These are phyloP conservation scores for Oryza officinalis DNA, from an alignment of 176 grass and related monocot genomes.

Conservation along the genomic window DNA sequence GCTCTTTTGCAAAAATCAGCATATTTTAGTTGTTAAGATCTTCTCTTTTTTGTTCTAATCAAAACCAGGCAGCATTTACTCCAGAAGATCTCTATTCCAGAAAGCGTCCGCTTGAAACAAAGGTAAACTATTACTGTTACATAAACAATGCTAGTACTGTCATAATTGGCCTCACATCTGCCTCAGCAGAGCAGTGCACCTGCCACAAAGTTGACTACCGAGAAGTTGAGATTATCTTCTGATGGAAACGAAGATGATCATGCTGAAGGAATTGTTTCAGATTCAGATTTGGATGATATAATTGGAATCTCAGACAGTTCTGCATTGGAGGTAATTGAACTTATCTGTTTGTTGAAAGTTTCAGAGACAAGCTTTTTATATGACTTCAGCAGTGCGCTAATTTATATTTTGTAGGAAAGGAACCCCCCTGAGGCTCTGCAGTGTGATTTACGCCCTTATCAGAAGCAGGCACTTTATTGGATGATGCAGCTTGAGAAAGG, in stretches of 20 bases:
- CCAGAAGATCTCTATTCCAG: slow-evolving; percentile 88
- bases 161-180: slow-evolving; percentile 36
- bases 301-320: slow-evolving; percentile 80
- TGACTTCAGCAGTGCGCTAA: slow-evolving; percentile 15
- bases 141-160: slow-evolving; percentile 30
- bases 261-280: slow-evolving; percentile 62
- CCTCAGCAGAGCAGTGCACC: slow-evolving; percentile 50
- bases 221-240: slow-evolving; percentile 60
- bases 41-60: slow-evolving; percentile 32
- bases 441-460: slow-evolving; percentile 86
- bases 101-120: slow-evolving; percentile 64
- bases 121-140: slow-evolving; percentile 51
- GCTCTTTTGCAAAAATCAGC: neutral
- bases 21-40: slow-evolving; percentile 8
- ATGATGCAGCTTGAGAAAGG: slow-evolving; percentile 89
- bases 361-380: slow-evolving; percentile 1
- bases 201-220: slow-evolving; percentile 52
- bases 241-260: slow-evolving; percentile 52
- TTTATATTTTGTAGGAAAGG: slow-evolving; percentile 62
- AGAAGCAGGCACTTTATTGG: slow-evolving; percentile 97
- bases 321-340: slow-evolving; percentile 60
- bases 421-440: slow-evolving; percentile 61
- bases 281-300: slow-evolving; percentile 81
- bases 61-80: slow-evolving; percentile 74
- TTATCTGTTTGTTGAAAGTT: slow-evolving; percentile 13